Conservation (phyloP, 441 rosid genomes). For the Erodium texanum region DNA sequence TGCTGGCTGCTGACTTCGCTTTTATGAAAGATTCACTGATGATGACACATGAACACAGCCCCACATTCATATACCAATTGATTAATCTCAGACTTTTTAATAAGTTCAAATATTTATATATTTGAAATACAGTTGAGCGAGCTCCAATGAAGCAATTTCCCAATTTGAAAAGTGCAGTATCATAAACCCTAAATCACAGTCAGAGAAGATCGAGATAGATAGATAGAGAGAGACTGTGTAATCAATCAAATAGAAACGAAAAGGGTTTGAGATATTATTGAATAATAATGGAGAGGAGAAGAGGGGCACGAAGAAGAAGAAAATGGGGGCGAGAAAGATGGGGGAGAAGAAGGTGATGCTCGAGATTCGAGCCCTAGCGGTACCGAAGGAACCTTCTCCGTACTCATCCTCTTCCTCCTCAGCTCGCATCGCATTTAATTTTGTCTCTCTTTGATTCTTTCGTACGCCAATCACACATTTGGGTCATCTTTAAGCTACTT, state of each 20-base stretch:
- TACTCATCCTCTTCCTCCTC: slow-evolving; percentile 51
- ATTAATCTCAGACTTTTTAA: neutral
- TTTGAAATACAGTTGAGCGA: neutral
- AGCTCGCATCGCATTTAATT: slow-evolving; percentile 53
- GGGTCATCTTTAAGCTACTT: slow-evolving; percentile 7
- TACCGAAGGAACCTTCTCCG: slow-evolving; percentile 49
- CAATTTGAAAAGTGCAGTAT: neutral
- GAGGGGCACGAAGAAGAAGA: neutral
- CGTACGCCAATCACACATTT: neutral
- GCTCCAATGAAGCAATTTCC: neutral
- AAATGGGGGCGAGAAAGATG: neutral
- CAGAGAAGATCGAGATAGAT: neutral
- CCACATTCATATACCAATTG: neutral
- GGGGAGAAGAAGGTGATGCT: slow-evolving; percentile 12
- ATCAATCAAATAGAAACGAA: too few relatives aligned
- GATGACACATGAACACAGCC: slow-evolving; percentile 1
- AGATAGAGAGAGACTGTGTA: neutral
- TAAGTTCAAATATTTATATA: neutral
- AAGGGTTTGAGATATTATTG: too few relatives aligned
- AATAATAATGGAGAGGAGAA: neutral
- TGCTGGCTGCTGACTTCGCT: neutral
- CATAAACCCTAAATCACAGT: neutral
- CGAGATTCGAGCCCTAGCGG: slow-evolving; percentile 61
- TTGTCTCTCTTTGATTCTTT: neutral
- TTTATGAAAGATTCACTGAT: neutral